These are phyloP conservation scores for Ostreobium quekettii DNA, from an alignment of 139 green algal genomes.

Conservation along the genomic window DNA sequence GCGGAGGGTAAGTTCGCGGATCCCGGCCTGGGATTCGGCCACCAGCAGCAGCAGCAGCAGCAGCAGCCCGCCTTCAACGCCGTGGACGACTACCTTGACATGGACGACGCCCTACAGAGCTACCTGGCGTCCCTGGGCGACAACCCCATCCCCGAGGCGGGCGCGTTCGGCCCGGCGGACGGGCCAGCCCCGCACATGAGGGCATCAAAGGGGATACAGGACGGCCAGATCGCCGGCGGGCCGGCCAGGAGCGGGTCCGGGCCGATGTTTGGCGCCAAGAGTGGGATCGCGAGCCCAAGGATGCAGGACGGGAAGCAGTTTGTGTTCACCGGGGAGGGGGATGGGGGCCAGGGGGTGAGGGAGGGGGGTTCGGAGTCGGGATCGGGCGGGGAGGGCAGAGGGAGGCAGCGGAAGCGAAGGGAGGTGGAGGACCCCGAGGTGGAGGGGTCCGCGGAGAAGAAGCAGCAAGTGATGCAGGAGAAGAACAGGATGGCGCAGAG, in stretches of 20 bases:
- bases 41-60: too few relatives aligned
- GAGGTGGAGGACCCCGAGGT: background rate
- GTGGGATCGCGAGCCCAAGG: too few relatives aligned
- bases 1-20: too few relatives aligned
- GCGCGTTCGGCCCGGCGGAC: background rate
- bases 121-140: background rate
- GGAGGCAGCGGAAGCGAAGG: background rate
- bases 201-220: background rate
- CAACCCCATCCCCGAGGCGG: background rate
- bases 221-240: too few relatives aligned
- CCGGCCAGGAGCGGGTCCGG: too few relatives aligned
- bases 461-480: background rate
- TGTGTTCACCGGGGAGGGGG: background rate
- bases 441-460: background rate
- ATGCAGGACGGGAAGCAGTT: too few relatives aligned
- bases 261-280: too few relatives aligned
- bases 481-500: constrained; percentile 27
- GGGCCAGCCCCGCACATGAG: background rate
- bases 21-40: too few relatives aligned
- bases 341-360: background rate
- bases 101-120: background rate
- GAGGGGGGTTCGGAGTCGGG: background rate
- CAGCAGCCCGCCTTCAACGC: too few relatives aligned
- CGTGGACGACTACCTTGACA: background rate
- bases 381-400: background rate